Evolutionary conservation across 2,329 filamentous ascomycete genomes (phyloP), one percentile per base, ranked within the genome.

Genomic region (Huntiella savannae): DNA sequence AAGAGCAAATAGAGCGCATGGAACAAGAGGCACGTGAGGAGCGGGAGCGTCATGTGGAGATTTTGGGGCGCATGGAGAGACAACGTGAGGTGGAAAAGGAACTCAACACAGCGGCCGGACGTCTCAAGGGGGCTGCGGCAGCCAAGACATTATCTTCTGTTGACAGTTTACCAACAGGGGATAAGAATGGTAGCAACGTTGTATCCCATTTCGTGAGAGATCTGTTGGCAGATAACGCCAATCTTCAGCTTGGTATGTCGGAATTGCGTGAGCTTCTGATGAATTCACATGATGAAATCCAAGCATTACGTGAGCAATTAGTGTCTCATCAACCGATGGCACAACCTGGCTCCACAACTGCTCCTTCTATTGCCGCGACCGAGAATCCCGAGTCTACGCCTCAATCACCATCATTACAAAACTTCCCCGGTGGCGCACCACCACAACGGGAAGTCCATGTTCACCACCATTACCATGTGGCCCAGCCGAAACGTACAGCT

Each of bases 191-290:
- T 47, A 70, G 73, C 7, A 48, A 47, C 16, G 84, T 93, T 34
- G 84, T 96, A n/a, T 87, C 84, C 15, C 84, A 92, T 57, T 96
- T 98, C 55, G 91, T 98, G 47, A 85, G 87, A 54, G 91, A 96
- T 59, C 82, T 98, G 47, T 67, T 98, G 13, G 80, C 93, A 56
- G 91, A 98, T 60, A 98, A 98, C 57, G 85, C 87, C 7, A 94
- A 85, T 54, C 66, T 98, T 39, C 91, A 98, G 59, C 71, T 91
- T 52, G 86, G 86, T 12, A 92, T 96, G 50, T 75, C 87, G 45
- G 91, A 98, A 63, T 65, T 98, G 41, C 73, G 87, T 13, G 87
- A 94, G 58, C 79, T 98, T 76, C 69, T 98, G 16, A 73, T 85
- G 55, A 86, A 75, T 58, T 94, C 88, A 3, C 93, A 96, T 56